Evolutionary conservation across 176 grass and related monocot genomes (phyloP), one percentile per base, ranked within the genome.

Genomic region (Bothriochloa decipiens): DNA sequence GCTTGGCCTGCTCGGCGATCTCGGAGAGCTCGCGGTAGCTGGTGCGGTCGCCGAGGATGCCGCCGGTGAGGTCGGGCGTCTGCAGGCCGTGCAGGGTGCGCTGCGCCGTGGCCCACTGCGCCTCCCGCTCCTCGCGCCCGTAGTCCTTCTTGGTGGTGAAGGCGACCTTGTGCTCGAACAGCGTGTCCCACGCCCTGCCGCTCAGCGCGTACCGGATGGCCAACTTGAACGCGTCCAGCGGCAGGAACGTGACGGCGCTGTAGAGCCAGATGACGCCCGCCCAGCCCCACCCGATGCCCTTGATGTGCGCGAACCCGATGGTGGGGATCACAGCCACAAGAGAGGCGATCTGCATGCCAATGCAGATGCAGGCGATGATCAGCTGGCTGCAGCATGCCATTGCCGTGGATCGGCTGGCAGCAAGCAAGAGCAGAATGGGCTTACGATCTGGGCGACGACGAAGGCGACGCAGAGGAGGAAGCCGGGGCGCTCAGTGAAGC

Each of bases 91-190:
- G 97, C 25, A 91, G 86, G 23, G 97, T 99, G 26, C 97, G 88
- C 86, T 99, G 93, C 50, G 97, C 93, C 76, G 73, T 94, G 14
- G 97, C 97, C 97, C 97, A 99, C 86, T 96, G 90, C 36, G 94
- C 86, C 78, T 96, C 93, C 66, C 97, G 88, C 79, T 99, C 92
- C 86, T 92, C 91, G 40, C 80, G 89, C 7, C 97, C 97, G 16
- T 94, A 99, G 86, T 99, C 94, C 86, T 99, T 94, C 86, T 99
- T 99, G 11, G 81, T 82, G 33, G 97, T 94, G 85, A 99, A 99
- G 8, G 87, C 88, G 14, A 91, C 86, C 97, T 96, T 99, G 27
- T 94, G 81, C 26, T 99, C 88, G 37, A 99, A 79, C 14, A 99
- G 79, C 70, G 65, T 99, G 83, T 99, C 88, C 97, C 97, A 99